Conservation (phyloP, 805 yeast species). For the Hanseniaspora singularis region DNA sequence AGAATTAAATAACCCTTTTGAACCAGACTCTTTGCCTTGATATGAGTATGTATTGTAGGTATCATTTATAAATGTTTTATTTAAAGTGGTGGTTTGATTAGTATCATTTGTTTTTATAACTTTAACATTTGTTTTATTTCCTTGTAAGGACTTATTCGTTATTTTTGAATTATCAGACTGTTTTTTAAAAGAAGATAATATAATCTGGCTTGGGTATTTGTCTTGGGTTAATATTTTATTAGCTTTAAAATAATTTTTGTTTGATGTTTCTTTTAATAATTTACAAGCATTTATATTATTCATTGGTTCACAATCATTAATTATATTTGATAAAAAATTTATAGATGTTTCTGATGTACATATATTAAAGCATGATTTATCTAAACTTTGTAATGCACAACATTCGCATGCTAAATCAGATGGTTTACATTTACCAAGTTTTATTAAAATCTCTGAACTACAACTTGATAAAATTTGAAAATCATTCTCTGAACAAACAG, state of each 20-base stretch:
- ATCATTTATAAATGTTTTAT: constrained; percentile 20
- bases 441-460: constrained; percentile 36
- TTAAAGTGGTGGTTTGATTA: constrained; percentile 22
- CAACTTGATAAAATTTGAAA: constrained; percentile 34
- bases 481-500: constrained; percentile 26
- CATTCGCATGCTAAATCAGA: constrained; percentile 47
- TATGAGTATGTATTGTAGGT: background rate
- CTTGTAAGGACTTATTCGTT: no score
- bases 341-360: constrained; percentile 37
- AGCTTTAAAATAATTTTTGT: no score
- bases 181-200: no score
- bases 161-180: no score
- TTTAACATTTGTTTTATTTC: no score
- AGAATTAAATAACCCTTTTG: no score
- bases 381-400: constrained; percentile 42
- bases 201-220: no score
- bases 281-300: constrained; percentile 23
- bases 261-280: no score
- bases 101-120: no score
- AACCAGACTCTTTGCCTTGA: no score
- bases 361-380: constrained; percentile 35
- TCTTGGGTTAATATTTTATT: no score
- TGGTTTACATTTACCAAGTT: constrained; percentile 40
- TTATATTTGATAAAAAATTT: constrained; percentile 35
- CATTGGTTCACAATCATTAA: no score